phyloP scores from a whole-genome alignment of 139 green algal species.

The Chlorella sorokiniana region DNA sequence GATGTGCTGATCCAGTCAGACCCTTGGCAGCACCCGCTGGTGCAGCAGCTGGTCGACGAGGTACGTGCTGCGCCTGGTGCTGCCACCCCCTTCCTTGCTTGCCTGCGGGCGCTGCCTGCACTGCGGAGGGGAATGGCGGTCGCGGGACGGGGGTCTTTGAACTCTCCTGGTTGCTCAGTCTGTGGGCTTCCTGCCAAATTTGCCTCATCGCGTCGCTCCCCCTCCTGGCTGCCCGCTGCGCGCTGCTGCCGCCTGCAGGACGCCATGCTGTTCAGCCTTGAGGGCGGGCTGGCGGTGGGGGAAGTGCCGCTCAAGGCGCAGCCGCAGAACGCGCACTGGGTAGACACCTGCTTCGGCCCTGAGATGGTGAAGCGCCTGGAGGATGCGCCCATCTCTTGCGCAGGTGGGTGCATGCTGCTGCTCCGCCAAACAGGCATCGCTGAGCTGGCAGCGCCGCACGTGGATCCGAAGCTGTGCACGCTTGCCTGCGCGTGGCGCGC shows the following conservation, averaged over 20 bases:
- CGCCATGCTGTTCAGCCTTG: slow-evolving; percentile 27
- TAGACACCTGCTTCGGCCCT: slow-evolving; percentile 5
- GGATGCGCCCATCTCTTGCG: background rate
- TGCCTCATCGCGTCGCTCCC: no score
- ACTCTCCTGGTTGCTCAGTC: background rate
- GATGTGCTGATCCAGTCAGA: slow-evolving; percentile 25
- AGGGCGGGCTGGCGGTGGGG: slow-evolving; percentile 19
- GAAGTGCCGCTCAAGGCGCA: slow-evolving; percentile 17
- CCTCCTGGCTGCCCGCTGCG: background rate
- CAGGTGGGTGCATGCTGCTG: background rate
- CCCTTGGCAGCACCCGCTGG: slow-evolving; percentile 17
- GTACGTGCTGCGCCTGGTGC: no score
- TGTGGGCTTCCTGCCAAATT: background rate
- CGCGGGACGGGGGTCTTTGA: no score
- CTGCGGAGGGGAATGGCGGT: no score
- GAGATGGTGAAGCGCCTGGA: background rate
- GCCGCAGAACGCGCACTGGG: slow-evolving; percentile 26
- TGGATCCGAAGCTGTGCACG: no score
- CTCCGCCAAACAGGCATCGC: background rate
- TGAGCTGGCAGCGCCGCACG: no score
- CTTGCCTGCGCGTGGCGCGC: no score
- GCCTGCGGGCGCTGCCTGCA: no score
- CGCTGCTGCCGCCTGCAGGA: background rate
- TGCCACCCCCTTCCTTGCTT: no score
- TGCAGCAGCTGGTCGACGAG: slow-evolving; percentile 22